Evolutionary conservation across 2,329 filamentous ascomycete genomes (phyloP).

Genomic region (Penicillium brasilianum): DNA sequence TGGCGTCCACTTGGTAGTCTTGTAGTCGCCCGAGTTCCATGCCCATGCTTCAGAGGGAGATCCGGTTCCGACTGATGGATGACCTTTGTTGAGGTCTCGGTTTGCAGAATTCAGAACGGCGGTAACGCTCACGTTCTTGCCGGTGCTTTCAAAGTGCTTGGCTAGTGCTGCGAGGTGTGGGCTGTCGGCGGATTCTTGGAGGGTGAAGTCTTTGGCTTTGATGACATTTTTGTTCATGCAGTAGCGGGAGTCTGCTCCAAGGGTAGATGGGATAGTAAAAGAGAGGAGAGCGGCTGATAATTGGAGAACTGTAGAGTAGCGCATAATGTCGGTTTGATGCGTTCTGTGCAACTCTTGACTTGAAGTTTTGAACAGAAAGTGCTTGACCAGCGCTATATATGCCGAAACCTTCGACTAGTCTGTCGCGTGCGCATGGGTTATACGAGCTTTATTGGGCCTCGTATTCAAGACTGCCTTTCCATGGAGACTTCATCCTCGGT

Average conservation of each 20-base stretch:
- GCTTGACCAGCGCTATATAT: background rate
- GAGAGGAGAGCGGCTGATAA: background rate
- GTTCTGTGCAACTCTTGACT: background rate
- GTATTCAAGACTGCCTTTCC: background rate
- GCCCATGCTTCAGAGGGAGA: constrained; percentile 21
- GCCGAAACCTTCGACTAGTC: no score
- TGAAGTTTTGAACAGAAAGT: background rate
- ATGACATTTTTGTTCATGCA: constrained; percentile 11
- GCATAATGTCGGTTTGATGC: background rate
- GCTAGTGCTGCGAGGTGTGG: constrained; percentile 18
- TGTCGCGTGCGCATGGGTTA: background rate
- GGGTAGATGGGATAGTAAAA: background rate
- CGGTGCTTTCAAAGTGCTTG: constrained; percentile 17
- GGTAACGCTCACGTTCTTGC: constrained; percentile 22
- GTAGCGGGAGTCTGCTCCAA: constrained; percentile 15
- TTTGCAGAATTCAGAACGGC: constrained; percentile 26
- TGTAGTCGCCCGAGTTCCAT: constrained; percentile 38
- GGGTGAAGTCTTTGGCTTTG: constrained; percentile 18
- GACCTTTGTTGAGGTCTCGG: constrained; percentile 18
- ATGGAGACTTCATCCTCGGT: background rate
- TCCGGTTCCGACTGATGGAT: constrained; percentile 12
- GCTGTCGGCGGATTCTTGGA: constrained; percentile 20
- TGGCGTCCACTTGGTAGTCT: constrained; percentile 42
- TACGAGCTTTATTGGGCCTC: background rate
- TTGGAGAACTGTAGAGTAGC: background rate